A percentile compares a stretch with the other conserved stretches of the same genome.
Evolutionary conservation across 345 rosid species (phyloP).

Genomic region (Populus deltoides): DNA sequence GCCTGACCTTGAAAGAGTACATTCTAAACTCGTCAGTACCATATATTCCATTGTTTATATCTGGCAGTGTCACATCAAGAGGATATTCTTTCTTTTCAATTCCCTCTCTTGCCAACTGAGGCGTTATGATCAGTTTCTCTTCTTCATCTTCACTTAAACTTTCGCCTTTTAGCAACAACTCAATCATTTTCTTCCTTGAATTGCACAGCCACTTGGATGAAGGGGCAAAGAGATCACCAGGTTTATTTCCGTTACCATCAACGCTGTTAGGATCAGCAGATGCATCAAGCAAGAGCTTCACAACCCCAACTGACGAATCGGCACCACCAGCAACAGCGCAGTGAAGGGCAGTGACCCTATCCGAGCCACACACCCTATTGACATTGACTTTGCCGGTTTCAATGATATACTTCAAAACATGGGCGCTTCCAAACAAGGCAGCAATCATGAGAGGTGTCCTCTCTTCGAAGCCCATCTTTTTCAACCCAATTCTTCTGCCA

Average conservation of each 20-base stretch:
- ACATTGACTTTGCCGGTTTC: slow-evolving; percentile 48
- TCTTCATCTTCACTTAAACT: slow-evolving; percentile 44
- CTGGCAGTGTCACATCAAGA: slow-evolving; percentile 76
- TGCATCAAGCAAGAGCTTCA: slow-evolving; percentile 66
- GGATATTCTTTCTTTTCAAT: slow-evolving; percentile 80
- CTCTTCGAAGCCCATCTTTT: slow-evolving; percentile 80
- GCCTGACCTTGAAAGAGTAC: slow-evolving; percentile 90
- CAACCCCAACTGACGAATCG: slow-evolving; percentile 43
- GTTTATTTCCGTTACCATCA: slow-evolving; percentile 71
- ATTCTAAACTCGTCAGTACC: slow-evolving; percentile 90
- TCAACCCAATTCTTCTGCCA: slow-evolving; percentile 64
- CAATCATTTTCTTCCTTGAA: slow-evolving; percentile 54
- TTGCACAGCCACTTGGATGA: slow-evolving; percentile 32
- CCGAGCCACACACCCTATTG: slow-evolving; percentile 62
- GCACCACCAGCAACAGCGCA: slow-evolving; percentile 84
- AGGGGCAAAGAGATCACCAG: slow-evolving; percentile 50
- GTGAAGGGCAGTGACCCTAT: slow-evolving; percentile 87
- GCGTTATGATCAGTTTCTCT: slow-evolving; percentile 29
- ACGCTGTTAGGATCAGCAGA: slow-evolving; percentile 51
- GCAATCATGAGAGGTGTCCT: slow-evolving; percentile 88
- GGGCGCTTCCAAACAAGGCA: slow-evolving; percentile 67
- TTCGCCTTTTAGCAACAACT: slow-evolving; percentile 52
- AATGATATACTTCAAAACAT: slow-evolving; percentile 57
- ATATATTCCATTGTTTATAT: slow-evolving; percentile 80
- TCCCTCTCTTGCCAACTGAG: slow-evolving; percentile 51